Evolutionary conservation across 2,329 filamentous ascomycete genomes (phyloP).

Genomic region (Monosporascus sp.): DNA sequence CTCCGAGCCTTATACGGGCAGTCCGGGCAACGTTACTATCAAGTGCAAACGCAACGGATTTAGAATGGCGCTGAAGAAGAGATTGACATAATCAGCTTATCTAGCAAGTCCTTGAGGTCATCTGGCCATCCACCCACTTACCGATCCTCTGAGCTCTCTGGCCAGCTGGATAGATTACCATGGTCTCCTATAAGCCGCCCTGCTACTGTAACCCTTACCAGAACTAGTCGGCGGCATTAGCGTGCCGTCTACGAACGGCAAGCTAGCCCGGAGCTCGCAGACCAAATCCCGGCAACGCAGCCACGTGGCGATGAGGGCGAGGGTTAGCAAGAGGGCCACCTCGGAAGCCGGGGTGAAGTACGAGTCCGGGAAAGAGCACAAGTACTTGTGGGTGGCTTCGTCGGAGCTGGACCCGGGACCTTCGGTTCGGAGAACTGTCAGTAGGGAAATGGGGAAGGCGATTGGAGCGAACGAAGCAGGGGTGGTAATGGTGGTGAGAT

Average conservation of each 20-base stretch:
- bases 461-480: neutral
- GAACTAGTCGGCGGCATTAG: constrained; percentile 2
- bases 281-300: constrained; percentile 35
- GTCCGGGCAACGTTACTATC: too few species aligned
- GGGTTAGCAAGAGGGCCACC: constrained; percentile 41
- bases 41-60: too few species aligned
- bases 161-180: too few species aligned
- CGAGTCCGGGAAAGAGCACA: constrained; percentile 36
- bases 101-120: neutral
- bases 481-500: neutral
- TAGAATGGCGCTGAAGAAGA: neutral
- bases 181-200: too few species aligned
- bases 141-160: too few species aligned
- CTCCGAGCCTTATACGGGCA: too few species aligned
- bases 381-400: constrained; percentile 4
- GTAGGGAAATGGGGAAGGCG: neutral
- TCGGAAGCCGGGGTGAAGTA: constrained; percentile 40
- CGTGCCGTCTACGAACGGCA: constrained; percentile 36
- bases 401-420: neutral
- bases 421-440: neutral
- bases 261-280: constrained; percentile 41
- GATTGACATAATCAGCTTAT: neutral
- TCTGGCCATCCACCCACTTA: too few species aligned
- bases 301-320: constrained; percentile 41
- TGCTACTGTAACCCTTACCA: too few species aligned